Percentiles rank a stretch among this genome's conserved stretches.
Conservation (phyloP, 2,329 filamentous ascomycete species). For the Cladosporium sp. region DNA sequence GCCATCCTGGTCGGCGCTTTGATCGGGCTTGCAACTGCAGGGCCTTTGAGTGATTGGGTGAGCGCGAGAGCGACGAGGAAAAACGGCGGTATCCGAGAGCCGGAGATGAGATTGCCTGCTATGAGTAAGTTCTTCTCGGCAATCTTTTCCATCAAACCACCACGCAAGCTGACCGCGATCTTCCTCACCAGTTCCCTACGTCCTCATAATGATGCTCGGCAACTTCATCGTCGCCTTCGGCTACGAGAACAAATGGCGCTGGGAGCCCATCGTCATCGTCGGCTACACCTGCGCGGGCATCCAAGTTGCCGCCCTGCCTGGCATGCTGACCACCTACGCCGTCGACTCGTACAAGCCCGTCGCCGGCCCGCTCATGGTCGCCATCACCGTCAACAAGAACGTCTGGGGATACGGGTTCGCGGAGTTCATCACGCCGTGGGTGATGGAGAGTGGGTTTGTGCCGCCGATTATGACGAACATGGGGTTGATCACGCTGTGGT, state of each 20-base stretch:
- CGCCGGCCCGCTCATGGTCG: slow-evolving; percentile 59
- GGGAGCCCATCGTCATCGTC: slow-evolving; percentile 57
- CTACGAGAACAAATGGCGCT: slow-evolving; percentile 46
- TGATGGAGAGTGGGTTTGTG: slow-evolving; percentile 51
- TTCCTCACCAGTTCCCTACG: slow-evolving; percentile 53
- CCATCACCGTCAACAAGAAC: slow-evolving; percentile 65
- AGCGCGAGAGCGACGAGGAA: slow-evolving; percentile 52
- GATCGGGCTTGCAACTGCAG: slow-evolving; percentile 57
- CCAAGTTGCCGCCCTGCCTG: slow-evolving; percentile 61
- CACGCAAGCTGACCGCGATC: not conserved
- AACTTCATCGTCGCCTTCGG: slow-evolving; percentile 55
- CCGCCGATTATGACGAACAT: slow-evolving; percentile 63
- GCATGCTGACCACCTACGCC: slow-evolving; percentile 60
- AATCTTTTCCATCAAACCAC: not conserved
- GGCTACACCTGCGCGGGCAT: slow-evolving; percentile 59
- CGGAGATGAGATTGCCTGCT: slow-evolving; percentile 59
- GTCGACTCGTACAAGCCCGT: slow-evolving; percentile 66
- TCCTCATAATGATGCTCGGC: slow-evolving; percentile 57
- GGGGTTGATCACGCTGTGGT: slow-evolving; percentile 54
- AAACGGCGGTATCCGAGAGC: slow-evolving; percentile 58
- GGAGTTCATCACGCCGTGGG: slow-evolving; percentile 47
- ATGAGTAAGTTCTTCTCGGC: slow-evolving; percentile 29
- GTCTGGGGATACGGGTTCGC: slow-evolving; percentile 62
- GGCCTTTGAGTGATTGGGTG: slow-evolving; percentile 59
- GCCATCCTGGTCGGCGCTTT: slow-evolving; percentile 56